phyloP scores from a whole-genome alignment of 1,284 basidiomycete species.

The Melampsora larici-populina region DNA sequence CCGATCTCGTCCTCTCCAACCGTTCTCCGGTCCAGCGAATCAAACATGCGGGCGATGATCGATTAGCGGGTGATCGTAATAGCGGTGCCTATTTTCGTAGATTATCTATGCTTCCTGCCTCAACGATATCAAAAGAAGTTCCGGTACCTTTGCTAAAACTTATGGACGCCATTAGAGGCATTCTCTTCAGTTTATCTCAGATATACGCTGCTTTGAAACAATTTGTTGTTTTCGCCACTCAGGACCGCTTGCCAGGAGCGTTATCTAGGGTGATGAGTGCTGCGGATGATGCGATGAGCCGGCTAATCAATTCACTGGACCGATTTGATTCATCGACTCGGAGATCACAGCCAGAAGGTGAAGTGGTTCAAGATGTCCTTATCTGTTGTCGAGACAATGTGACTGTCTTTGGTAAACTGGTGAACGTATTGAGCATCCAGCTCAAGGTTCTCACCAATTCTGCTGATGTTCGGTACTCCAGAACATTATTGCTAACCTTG shows the following conservation, averaged over 20 bases:
- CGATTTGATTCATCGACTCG: slow-evolving; percentile 82
- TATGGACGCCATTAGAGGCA: slow-evolving; percentile 81
- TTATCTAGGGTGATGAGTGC: slow-evolving; percentile 79
- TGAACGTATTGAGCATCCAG: slow-evolving; percentile 76
- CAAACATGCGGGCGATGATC: slow-evolving; percentile 64
- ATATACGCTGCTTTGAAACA: slow-evolving; percentile 85
- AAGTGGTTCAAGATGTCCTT: slow-evolving; percentile 72
- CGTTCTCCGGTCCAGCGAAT: slow-evolving; percentile 57
- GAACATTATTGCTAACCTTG: slow-evolving; percentile 80
- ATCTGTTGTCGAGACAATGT: slow-evolving; percentile 82
- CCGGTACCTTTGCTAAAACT: slow-evolving; percentile 70
- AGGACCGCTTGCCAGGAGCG: slow-evolving; percentile 77
- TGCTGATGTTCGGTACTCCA: slow-evolving; percentile 80
- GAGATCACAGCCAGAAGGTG: slow-evolving; percentile 62
- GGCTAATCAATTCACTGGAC: slow-evolving; percentile 83
- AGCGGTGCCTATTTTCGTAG: slow-evolving; percentile 79
- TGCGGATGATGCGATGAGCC: slow-evolving; percentile 74
- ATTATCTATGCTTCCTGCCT: slow-evolving; percentile 68
- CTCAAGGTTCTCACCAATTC: slow-evolving; percentile 67
- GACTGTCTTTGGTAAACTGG: slow-evolving; percentile 77
- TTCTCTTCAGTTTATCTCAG: slow-evolving; percentile 88
- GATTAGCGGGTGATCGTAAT: slow-evolving; percentile 64
- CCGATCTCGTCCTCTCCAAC: slow-evolving; percentile 57
- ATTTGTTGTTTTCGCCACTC: slow-evolving; percentile 78
- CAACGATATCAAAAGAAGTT: slow-evolving; percentile 67